Evolutionary conservation across 148 eudicot species (phyloP), one percentile per base, ranked within the genome.

Genomic region (Nepenthes gracilis): DNA sequence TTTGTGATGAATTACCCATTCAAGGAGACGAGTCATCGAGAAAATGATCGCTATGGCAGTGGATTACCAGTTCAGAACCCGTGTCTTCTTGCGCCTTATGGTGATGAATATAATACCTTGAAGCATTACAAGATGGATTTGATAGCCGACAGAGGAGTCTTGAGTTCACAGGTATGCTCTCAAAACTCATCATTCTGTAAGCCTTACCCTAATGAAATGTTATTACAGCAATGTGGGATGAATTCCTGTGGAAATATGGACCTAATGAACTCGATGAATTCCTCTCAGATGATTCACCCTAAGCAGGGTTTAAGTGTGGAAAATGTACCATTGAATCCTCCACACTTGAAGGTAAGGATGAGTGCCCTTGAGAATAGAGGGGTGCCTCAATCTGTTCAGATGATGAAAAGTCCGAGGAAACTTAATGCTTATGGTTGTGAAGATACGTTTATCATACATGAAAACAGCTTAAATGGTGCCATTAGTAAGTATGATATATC

Each of bases 381-480:
- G n/a, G 15, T 49, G 6, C 53, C 71, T 36, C 54, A 61, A 14
- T 48, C 68, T 59, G 47, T 58, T 50, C 61, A 65, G 12, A 12
- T 72, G 55, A 70, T 70, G 74, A 64, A 55, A 36, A 68, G 68
- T 56, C 38, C 55, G 34, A 70, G 78, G 62, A 76, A 62, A 43
- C 33, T 64, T 1, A 77, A 72, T 58, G 62, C 55, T 38, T 68
- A 58, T 59, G 65, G 64, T 43, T 64, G 60, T 56, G 81, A 79
- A 58, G 77, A 64, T 58, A 37, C 64, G 34, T 75, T 72, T 2
- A 51, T 71, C 57, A 34, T 70, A 12, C 70, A 65, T 34, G 85
- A 64, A 4, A 73, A 62, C 35, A 54, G 69, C 54, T 3, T 56
- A 55, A 74, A 69, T 61, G 64, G 59, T 50, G 70, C 64, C 43